Base-by-base conservation (phyloP, 441 rosid species). In the Syzygium malaccense region DNA sequence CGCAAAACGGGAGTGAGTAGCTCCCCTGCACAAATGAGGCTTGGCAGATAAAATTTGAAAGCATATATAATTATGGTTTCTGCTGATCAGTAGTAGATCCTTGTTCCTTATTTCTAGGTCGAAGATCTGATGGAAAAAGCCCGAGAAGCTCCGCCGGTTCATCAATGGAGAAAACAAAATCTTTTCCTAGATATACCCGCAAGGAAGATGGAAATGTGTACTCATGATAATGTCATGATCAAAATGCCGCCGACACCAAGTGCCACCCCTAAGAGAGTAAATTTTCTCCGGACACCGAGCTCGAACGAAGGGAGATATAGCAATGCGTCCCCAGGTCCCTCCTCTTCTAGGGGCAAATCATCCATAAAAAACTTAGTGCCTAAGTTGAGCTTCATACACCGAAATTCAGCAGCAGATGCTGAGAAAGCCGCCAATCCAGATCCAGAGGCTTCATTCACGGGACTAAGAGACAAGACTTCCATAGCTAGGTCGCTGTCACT, bases 191-290 rank as follows among this genome's bases (percentile, higher is more conserved):
- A 85, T 57, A 85, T 85, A 53, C 87, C 87, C 23, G 10, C 87
- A n/a, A 85, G 68, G 68, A 85, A 55, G 58, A 58, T 55, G 64
- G 87, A 45, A 37, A 32, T 23, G 45, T 37, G 45, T 41, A 55
- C 66, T 85, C 58, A 45, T 17, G 87, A 85, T 66, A 45, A 5
- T 45, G 58, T 14, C 49, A 5, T 85, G 19, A 30, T 85, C 58
- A 54, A 48, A 58, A 85, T 85, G 87, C 66, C 87, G 7, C 64
- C 30, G 2, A 85, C 87, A 10, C 87, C 66, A 60, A 95, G 95
- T 93, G 94, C 93, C 88, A 97, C 98, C 89, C 98, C 98, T 4
- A 95, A 91, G 93, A 95, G 94, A 92, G 99, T 98, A 28, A 97
- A 96, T 89, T 98, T 98, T 88, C 88, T 92, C 86, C 85, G 95